phyloP scores from a whole-genome alignment of 345 rosid species.

The Noccaea caerulescens region DNA sequence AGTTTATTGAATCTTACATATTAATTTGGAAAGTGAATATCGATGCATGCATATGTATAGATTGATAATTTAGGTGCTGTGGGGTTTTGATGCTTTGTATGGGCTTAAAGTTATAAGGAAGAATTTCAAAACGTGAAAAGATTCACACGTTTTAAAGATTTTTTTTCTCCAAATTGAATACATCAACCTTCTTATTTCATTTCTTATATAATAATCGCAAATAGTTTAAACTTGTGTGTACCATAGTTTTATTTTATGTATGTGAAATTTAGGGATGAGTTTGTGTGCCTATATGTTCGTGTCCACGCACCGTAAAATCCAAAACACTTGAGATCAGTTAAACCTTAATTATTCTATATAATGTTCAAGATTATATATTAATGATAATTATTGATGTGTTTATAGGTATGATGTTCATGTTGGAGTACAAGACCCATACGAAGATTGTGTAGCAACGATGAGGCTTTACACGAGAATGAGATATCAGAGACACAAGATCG shows the following conservation, averaged over 20 bases:
- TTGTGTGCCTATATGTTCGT: not conserved
- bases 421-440: conserved; percentile 80
- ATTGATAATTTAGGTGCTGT: not conserved
- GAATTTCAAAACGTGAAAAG: conserved; percentile 28
- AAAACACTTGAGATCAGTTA: conserved; percentile 6
- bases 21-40: not conserved
- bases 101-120: conserved; percentile 33
- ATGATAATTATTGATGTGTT: not conserved
- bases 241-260: not conserved
- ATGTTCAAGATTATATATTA: conserved; percentile 2
- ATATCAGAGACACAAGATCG: conserved; percentile 60
- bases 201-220: not conserved
- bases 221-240: not conserved
- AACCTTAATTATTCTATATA: not conserved
- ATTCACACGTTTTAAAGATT: conserved; percentile 16
- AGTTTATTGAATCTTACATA: not conserved
- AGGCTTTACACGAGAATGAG: conserved; percentile 91
- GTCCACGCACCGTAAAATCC: not conserved
- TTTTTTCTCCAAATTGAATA: not conserved
- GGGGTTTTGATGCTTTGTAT: conserved; percentile 37
- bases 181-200: not conserved
- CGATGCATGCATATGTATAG: conserved; percentile 1
- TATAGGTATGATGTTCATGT: conserved; percentile 75
- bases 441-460: conserved; percentile 89
- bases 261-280: not conserved